These are phyloP conservation scores for Cladosporium sp. DNA, from an alignment of 2,329 filamentous ascomycete genomes.

Conservation along the genomic window DNA sequence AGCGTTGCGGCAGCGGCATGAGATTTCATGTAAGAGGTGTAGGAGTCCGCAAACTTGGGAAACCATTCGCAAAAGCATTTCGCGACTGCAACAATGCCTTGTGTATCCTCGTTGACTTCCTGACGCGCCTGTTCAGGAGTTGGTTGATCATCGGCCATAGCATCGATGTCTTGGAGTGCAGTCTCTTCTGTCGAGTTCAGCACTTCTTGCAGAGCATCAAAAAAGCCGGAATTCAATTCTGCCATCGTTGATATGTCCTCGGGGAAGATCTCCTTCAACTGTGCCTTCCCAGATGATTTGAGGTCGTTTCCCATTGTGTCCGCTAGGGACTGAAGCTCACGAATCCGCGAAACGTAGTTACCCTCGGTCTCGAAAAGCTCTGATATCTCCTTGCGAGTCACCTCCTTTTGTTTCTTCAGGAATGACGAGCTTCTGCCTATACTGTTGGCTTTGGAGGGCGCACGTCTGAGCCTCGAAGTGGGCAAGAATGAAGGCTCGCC, in stretches of 20 bases:
- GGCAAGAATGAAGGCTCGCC: conserved; percentile 83
- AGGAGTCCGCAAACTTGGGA: conserved; percentile 82
- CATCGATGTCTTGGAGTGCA: conserved; percentile 69
- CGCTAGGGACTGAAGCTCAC: conserved; percentile 78
- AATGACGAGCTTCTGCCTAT: conserved; percentile 74
- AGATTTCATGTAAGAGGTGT: conserved; percentile 85
- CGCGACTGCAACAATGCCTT: conserved; percentile 68
- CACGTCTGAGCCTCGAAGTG: conserved; percentile 74
- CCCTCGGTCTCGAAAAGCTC: conserved; percentile 92
- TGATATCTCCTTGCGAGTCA: conserved; percentile 77
- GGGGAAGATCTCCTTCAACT: conserved; percentile 69
- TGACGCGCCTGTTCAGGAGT: conserved; percentile 37
- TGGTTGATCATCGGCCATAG: conserved; percentile 36
- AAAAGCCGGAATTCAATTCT: conserved; percentile 72
- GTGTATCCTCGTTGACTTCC: conserved; percentile 55
- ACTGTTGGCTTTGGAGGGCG: conserved; percentile 78
- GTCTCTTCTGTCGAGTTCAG: conserved; percentile 80
- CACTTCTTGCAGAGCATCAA: conserved; percentile 66
- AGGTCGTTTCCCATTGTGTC: conserved; percentile 76
- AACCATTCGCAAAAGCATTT: conserved; percentile 86
- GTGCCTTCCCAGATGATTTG: conserved; percentile 66
- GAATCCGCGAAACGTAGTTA: conserved; percentile 64
- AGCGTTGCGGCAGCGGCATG: conserved; percentile 82
- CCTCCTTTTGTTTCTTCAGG: conserved; percentile 72
- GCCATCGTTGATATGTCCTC: conserved; percentile 73